A percentile compares a stretch with the other conserved stretches of the same genome.
Conservation (phyloP, 2,329 filamentous ascomycete species). For the Claviceps maximensis region DNA sequence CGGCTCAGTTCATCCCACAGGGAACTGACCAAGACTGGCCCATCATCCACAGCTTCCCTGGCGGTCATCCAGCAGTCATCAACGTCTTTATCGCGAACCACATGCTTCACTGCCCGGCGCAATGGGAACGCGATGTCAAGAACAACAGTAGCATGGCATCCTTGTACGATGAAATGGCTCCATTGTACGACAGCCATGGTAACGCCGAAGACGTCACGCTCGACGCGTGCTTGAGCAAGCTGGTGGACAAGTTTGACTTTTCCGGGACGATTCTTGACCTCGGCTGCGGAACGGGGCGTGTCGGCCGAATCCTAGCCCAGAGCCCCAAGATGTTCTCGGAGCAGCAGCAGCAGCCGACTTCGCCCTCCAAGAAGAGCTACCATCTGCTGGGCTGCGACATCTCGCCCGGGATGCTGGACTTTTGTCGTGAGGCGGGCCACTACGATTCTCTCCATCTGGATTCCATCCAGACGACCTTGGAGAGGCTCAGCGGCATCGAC, state of each 20-base stretch:
- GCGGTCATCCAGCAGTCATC: not conserved
- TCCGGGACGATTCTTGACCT: not conserved
- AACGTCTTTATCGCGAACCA: conserved; percentile 1
- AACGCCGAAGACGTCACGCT: not conserved
- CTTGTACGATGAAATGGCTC: accelerated
- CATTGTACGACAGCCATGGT: not conserved
- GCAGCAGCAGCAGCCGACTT: not conserved
- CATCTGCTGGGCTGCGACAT: not conserved
- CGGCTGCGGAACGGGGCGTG: not conserved
- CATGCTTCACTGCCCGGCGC: not conserved
- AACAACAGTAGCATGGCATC: not conserved
- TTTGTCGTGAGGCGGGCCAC: not conserved
- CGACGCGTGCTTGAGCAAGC: not conserved
- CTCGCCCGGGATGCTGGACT: not conserved
- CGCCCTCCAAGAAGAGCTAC: not conserved
- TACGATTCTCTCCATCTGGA: not conserved
- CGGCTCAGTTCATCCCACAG: not conserved
- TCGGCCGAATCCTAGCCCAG: not conserved
- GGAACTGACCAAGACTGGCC: not conserved
- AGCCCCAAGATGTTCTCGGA: not conserved
- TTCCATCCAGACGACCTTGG: not conserved
- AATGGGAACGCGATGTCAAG: not conserved
- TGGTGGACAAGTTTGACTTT: not conserved
- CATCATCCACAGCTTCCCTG: not conserved
- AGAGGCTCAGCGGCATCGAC: not conserved